Evolutionary conservation across 2,329 filamentous ascomycete genomes (phyloP).

Genomic region (Aspergillus sp.): DNA sequence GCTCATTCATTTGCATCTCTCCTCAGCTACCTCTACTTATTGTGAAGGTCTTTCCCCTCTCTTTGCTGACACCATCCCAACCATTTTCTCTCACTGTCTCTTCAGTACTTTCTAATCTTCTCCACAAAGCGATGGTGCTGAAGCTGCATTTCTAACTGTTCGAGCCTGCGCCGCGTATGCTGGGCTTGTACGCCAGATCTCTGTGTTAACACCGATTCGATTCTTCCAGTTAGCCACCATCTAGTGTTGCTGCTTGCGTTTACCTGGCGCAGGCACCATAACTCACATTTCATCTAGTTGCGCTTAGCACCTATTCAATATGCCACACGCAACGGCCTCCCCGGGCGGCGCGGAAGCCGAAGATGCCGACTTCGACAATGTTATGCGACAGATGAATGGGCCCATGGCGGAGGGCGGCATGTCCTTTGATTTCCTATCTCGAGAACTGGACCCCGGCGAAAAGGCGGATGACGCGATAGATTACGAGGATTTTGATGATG

Average conservation of each 20-base stretch:
- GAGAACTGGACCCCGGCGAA: slow-evolving; percentile 54
- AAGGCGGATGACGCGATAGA: slow-evolving; percentile 94
- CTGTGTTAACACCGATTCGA: background rate
- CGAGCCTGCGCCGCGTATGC: background rate
- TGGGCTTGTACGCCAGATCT: slow-evolving; percentile 1
- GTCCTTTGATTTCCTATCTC: slow-evolving; percentile 40
- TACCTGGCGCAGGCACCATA: background rate
- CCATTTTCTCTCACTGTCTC: background rate
- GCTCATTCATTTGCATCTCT: background rate
- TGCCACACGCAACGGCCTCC: slow-evolving; percentile 40
- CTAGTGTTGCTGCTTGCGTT: background rate
- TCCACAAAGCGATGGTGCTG: background rate
- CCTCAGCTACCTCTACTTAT: background rate
- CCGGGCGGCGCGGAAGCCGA: slow-evolving; percentile 25
- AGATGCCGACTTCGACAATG: slow-evolving; percentile 42
- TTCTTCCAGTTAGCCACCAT: background rate
- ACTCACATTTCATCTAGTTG: background rate
- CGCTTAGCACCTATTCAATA: slow-evolving; percentile 18
- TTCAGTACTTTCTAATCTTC: background rate
- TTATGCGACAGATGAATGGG: slow-evolving; percentile 44
- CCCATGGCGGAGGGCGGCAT: slow-evolving; percentile 31
- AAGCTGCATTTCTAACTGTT: background rate
- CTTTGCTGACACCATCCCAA: background rate
- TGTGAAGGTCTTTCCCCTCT: background rate
- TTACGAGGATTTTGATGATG: slow-evolving; percentile 87